A percentile compares a stretch with the other conserved stretches of the same genome.
phyloP scores from a whole-genome alignment of 768 basidiomycete species.

The Thelephora ganbajun region DNA sequence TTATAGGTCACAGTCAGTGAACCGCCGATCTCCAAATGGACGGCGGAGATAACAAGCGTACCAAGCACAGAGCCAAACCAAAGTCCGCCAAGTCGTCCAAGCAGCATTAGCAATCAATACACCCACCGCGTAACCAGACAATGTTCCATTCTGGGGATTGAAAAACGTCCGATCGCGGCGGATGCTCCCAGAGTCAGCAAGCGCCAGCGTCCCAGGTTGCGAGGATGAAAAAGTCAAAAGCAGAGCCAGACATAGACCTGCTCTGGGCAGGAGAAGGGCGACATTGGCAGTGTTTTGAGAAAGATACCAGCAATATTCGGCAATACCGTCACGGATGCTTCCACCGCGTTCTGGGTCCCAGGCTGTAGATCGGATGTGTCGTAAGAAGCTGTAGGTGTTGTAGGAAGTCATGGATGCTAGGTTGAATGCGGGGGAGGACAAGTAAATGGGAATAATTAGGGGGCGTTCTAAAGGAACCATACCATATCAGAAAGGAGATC shows the following conservation, averaged over 20 bases:
- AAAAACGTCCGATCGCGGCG: constrained; percentile 69
- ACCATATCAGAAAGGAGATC: background rate
- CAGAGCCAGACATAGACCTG: constrained; percentile 58
- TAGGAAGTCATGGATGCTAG: constrained; percentile 68
- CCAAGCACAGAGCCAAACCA: constrained; percentile 63
- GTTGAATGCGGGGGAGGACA: constrained; percentile 68
- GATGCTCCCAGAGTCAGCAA: constrained; percentile 32
- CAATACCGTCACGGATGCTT: constrained; percentile 40
- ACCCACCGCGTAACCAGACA: constrained; percentile 68
- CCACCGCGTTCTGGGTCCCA: constrained; percentile 33
- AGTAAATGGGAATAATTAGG: constrained; percentile 67
- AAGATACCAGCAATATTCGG: constrained; percentile 77
- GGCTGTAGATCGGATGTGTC: constrained; percentile 62
- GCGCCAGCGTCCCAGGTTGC: constrained; percentile 29
- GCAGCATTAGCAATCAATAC: constrained; percentile 67
- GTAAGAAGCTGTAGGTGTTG: constrained; percentile 73
- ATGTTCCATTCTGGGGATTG: constrained; percentile 39
- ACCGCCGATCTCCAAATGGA: background rate
- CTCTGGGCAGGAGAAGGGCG: constrained; percentile 70
- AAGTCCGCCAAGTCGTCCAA: constrained; percentile 65
- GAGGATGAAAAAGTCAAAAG: constrained; percentile 50
- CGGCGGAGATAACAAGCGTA: constrained; percentile 18
- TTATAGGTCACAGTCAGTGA: background rate
- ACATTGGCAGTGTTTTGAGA: constrained; percentile 80
- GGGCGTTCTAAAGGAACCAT: constrained; percentile 52